A percentile compares a stretch with the other conserved stretches of the same genome.
Evolutionary conservation across 805 yeast species (phyloP).

Genomic region (Kuraishia ogatae): DNA sequence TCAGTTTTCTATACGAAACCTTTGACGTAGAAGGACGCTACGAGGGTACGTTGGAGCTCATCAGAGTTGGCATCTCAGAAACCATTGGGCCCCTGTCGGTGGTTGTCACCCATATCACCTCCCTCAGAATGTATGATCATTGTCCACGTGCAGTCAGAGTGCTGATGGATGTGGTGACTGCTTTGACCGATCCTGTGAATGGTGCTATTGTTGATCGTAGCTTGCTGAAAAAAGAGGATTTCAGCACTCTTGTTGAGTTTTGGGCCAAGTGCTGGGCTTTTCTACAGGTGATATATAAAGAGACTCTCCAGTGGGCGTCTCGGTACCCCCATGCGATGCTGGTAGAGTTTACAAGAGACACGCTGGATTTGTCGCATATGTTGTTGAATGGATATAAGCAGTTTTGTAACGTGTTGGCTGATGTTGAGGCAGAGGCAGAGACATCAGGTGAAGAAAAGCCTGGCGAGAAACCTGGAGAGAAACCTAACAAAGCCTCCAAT

Average conservation of each 20-base stretch:
- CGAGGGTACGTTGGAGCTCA: constrained; percentile 57
- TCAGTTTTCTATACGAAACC: constrained; percentile 65
- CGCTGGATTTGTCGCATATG: constrained; percentile 66
- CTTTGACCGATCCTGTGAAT: constrained; percentile 55
- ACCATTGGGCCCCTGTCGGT: constrained; percentile 41
- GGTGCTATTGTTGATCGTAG: constrained; percentile 34
- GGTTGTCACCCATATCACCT: constrained; percentile 35
- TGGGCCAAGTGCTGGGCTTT: constrained; percentile 76
- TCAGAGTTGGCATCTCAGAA: constrained; percentile 32
- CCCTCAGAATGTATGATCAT: constrained; percentile 52
- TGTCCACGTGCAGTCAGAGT: constrained; percentile 69
- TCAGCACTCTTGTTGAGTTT: constrained; percentile 26
- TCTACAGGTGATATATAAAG: constrained; percentile 55
- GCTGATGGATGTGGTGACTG: constrained; percentile 60
- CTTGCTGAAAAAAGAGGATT: constrained; percentile 2
- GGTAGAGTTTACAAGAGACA: constrained; percentile 80
- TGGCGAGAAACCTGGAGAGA: too few relatives aligned
- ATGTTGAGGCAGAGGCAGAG: too few relatives aligned
- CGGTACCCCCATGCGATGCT: constrained; percentile 45
- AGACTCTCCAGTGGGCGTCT: constrained; percentile 71
- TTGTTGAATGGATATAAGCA: constrained; percentile 58
- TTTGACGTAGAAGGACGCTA: constrained; percentile 74
- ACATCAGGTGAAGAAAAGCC: too few relatives aligned
- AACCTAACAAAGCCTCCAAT: too few relatives aligned
- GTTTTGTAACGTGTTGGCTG: constrained; percentile 23